These are phyloP conservation scores for Penicillium paxilli DNA, from an alignment of 495 filamentous ascomycete species.

Conservation along the genomic window DNA sequence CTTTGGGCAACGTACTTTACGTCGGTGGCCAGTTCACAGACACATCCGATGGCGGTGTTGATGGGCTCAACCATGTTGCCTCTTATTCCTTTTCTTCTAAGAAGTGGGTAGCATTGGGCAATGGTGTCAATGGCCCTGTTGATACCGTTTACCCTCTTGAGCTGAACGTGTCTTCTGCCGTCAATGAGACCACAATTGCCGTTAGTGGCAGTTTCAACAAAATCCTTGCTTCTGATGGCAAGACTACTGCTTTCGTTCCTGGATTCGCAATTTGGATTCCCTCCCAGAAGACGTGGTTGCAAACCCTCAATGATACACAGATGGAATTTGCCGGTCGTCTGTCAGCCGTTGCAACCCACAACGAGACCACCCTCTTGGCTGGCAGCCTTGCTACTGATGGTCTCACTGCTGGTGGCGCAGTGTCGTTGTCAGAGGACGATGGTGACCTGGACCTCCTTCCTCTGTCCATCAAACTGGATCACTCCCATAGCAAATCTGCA, in stretches of 20 bases:
- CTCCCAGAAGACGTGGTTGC: slow-evolving; percentile 82
- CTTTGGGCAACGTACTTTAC: slow-evolving; percentile 66
- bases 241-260: slow-evolving; percentile 56
- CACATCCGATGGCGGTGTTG: slow-evolving; percentile 58
- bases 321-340: slow-evolving; percentile 70
- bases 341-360: slow-evolving; percentile 61
- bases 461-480: slow-evolving; percentile 66
- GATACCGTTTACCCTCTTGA: slow-evolving; percentile 67
- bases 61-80: slow-evolving; percentile 71
- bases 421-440: slow-evolving; percentile 54
- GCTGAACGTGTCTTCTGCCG: slow-evolving; percentile 74
- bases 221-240: slow-evolving; percentile 64
- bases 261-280: slow-evolving; percentile 96
- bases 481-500: slow-evolving; percentile 55
- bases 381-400: slow-evolving; percentile 75
- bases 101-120: slow-evolving; percentile 77
- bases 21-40: slow-evolving; percentile 85
- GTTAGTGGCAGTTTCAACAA: slow-evolving; percentile 79
- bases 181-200: slow-evolving; percentile 71
- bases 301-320: slow-evolving; percentile 69
- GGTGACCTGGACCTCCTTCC: slow-evolving; percentile 46
- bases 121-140: slow-evolving; percentile 83
- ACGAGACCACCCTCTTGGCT: slow-evolving; percentile 68
- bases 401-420: slow-evolving; percentile 66
- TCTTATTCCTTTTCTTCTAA: slow-evolving; percentile 68